Conservation (phyloP, 2,329 filamentous ascomycete species). For the Corinectria fuckeliana region DNA sequence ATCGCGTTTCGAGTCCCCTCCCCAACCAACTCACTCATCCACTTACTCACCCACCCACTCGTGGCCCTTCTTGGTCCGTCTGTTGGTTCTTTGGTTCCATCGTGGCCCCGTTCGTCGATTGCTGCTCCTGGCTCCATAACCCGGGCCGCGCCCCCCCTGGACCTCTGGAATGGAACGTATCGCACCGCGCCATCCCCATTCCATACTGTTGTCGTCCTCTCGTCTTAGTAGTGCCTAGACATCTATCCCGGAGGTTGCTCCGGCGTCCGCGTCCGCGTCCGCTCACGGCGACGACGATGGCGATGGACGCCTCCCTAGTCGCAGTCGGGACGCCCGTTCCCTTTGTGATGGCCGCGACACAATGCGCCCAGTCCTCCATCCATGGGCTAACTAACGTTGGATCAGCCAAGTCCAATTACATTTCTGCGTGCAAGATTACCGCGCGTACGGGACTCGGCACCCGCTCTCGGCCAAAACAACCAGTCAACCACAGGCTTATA, state of each 20-base stretch:
- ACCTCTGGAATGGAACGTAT: constrained; percentile 8
- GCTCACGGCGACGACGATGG: background rate
- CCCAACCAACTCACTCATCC: background rate
- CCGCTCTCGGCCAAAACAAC: constrained; percentile 11
- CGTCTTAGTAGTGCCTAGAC: background rate
- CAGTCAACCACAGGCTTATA: background rate
- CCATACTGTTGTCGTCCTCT: background rate
- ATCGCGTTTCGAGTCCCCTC: background rate
- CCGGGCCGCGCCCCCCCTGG: constrained; percentile 11
- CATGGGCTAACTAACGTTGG: constrained; percentile 2
- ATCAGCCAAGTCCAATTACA: background rate
- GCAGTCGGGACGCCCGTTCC: background rate
- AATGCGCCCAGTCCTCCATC: constrained; percentile 9
- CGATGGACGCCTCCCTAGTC: background rate
- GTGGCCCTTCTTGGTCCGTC: background rate
- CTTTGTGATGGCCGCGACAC: constrained; percentile 6
- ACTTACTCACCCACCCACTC: too few relatives aligned
- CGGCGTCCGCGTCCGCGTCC: constrained; percentile 1
- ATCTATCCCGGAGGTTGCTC: background rate
- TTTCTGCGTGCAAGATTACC: constrained; percentile 19
- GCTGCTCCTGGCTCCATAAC: background rate
- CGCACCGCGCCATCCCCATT: constrained; percentile 8
- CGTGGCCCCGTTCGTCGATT: too few relatives aligned
- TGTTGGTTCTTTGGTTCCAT: background rate
- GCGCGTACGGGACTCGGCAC: constrained; percentile 21